phyloP scores from a whole-genome alignment of 2,329 filamentous ascomycete species.

The Leptoxyphium fumago region DNA sequence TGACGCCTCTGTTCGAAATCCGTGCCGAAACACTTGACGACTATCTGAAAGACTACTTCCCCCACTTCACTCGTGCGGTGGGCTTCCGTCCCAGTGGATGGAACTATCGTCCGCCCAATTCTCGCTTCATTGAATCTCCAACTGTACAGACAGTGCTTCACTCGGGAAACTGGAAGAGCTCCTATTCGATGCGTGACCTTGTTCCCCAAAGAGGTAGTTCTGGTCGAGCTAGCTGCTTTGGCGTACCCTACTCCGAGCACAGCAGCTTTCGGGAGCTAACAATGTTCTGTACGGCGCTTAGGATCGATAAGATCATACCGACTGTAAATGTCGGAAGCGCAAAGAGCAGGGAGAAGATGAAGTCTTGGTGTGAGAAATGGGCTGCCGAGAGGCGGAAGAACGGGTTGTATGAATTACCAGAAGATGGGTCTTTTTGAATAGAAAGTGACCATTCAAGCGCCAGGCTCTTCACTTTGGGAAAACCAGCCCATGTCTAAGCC shows the following conservation, averaged over 20 bases:
- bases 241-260: constrained; percentile 91
- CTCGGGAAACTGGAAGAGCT: constrained; percentile 57
- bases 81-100: constrained; percentile 89
- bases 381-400: constrained; percentile 46
- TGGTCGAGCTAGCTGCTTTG: constrained; percentile 70
- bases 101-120: constrained; percentile 67
- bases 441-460: no score
- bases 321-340: constrained; percentile 73
- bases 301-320: constrained; percentile 80
- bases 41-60: constrained; percentile 66
- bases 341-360: constrained; percentile 51
- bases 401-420: constrained; percentile 35
- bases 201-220: constrained; percentile 72
- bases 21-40: constrained; percentile 80
- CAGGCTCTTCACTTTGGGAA: no score
- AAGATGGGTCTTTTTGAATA: constrained; percentile 11
- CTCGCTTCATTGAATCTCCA: constrained; percentile 47
- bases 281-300: constrained; percentile 76
- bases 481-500: no score
- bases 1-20: constrained; percentile 93
- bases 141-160: constrained; percentile 50
- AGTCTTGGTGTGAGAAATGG: constrained; percentile 51
- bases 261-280: constrained; percentile 88
- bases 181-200: constrained; percentile 58
- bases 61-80: constrained; percentile 72